These are phyloP conservation scores for Cytidiella melzeri DNA, from an alignment of 768 basidiomycete genomes.

Conservation along the genomic window DNA sequence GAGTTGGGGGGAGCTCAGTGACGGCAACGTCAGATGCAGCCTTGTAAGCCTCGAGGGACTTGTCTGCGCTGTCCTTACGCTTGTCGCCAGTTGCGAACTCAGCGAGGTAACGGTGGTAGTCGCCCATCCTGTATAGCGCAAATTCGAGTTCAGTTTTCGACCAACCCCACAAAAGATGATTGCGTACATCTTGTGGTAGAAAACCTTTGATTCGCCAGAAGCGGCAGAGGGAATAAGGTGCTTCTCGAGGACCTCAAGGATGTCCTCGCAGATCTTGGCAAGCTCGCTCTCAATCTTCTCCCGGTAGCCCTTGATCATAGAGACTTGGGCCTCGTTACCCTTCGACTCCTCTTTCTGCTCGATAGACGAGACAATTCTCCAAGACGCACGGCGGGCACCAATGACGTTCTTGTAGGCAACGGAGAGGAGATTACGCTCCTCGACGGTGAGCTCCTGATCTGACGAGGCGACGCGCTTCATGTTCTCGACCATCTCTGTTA, in stretches of 20 bases:
- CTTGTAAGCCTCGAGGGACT: constrained; percentile 97
- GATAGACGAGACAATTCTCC: constrained; percentile 97
- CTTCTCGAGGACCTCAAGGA: constrained; percentile 94
- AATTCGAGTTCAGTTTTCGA: constrained; percentile 17
- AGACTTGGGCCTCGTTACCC: constrained; percentile 92
- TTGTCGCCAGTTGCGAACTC: constrained; percentile 98
- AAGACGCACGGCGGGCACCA: constrained; percentile 94
- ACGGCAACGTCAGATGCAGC: constrained; percentile 95
- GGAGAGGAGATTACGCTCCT: constrained; percentile 96
- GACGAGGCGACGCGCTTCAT: constrained; percentile 99
- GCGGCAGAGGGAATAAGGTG: constrained; percentile 97
- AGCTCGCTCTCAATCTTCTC: constrained; percentile 97
- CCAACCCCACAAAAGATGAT: constrained; percentile 7
- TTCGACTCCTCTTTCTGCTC: constrained; percentile 99
- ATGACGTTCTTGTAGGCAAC: constrained; percentile 99
- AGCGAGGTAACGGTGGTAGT: constrained; percentile 98
- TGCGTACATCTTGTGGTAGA: constrained; percentile 99
- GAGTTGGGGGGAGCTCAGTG: constrained; percentile 91
- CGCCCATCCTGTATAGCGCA: constrained; percentile 76
- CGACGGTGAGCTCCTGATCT: constrained; percentile 96
- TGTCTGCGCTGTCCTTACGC: constrained; percentile 95
- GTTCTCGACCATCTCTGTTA: constrained; percentile 93
- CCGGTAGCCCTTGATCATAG: constrained; percentile 97
- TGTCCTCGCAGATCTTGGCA: constrained; percentile 97
- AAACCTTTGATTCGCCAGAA: constrained; percentile 95